Evolutionary conservation across 192 early-diverging fungal species (phyloP).

Genomic region (Lobosporangium transversale): DNA sequence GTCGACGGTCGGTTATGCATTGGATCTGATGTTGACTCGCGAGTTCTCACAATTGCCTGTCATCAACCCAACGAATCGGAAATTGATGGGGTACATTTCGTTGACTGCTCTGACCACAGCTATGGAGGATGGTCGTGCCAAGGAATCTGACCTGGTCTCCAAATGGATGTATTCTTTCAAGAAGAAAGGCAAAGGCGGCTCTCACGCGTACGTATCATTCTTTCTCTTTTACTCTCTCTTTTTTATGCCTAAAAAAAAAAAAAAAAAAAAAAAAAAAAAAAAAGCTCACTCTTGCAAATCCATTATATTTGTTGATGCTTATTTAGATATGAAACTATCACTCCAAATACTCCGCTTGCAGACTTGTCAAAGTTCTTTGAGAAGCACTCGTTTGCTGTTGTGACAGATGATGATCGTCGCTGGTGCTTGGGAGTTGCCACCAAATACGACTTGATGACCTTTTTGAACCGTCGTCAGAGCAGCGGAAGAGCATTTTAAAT

Average conservation of each 20-base stretch:
- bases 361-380: slow-evolving; percentile 88
- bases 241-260: background rate
- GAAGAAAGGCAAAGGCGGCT: slow-evolving; percentile 34
- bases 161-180: slow-evolving; percentile 76
- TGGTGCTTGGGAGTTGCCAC: slow-evolving; percentile 85
- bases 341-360: slow-evolving; percentile 79
- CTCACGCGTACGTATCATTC: slow-evolving; percentile 18
- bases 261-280: slow-evolving; percentile 8
- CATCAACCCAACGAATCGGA: slow-evolving; percentile 65
- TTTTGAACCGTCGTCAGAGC: slow-evolving; percentile 68
- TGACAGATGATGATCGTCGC: slow-evolving; percentile 81
- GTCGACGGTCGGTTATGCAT: slow-evolving; percentile 67
- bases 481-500: slow-evolving; percentile 32
- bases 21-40: slow-evolving; percentile 80
- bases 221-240: background rate
- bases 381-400: slow-evolving; percentile 81
- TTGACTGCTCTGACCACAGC: slow-evolving; percentile 67
- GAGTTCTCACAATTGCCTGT: slow-evolving; percentile 93
- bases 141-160: slow-evolving; percentile 59
- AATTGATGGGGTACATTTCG: slow-evolving; percentile 82
- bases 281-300: background rate
- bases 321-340: slow-evolving; percentile 76
- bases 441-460: slow-evolving; percentile 79
- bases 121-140: slow-evolving; percentile 61
- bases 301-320: background rate